Percentiles rank a stretch among this genome's conserved stretches.
These are phyloP conservation scores for Excoecaria cochinchinensis DNA, from an alignment of 345 rosid species.

Conservation along the genomic window DNA sequence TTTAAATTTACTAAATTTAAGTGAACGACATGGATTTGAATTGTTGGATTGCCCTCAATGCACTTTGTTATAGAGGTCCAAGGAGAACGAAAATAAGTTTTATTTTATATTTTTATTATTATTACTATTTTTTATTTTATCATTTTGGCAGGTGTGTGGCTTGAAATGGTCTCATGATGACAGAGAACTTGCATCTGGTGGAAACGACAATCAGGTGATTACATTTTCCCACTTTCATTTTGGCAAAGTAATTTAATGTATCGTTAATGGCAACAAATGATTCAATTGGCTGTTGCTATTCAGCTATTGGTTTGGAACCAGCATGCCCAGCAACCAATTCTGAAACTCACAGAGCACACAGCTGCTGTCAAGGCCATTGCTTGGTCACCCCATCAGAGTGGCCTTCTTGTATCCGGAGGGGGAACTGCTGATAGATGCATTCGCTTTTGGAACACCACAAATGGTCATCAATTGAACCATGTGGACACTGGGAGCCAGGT, in stretches of 20 bases:
- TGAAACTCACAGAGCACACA: constrained; percentile 87
- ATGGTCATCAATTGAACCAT: constrained; percentile 77
- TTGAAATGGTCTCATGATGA: constrained; percentile 96
- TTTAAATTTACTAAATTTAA: too few relatives aligned
- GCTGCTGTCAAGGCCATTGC: constrained; percentile 97
- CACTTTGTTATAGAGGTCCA: too few relatives aligned
- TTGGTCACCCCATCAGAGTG: constrained; percentile 97
- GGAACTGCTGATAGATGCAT: constrained; percentile 97
- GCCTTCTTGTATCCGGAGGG: constrained; percentile 95
- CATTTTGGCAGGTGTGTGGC: constrained; percentile 60
- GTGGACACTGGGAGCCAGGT: constrained; percentile 98
- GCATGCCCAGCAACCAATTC: constrained; percentile 76
- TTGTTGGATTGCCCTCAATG: too few relatives aligned
- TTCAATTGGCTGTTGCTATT: constrained; percentile 3
- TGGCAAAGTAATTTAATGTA: background rate
- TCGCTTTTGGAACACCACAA: constrained; percentile 93
- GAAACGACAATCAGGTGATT: constrained; percentile 92
- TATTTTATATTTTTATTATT: too few relatives aligned
- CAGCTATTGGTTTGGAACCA: constrained; percentile 97
- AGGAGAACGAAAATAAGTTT: background rate
- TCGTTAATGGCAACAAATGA: too few relatives aligned
- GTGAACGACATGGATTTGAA: too few relatives aligned
- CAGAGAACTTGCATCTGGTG: constrained; percentile 98
- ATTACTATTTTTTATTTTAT: background rate
- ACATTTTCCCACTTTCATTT: background rate